A percentile compares a stretch with the other conserved stretches of the same genome.
phyloP scores from a whole-genome alignment of 2,329 filamentous ascomycete genomes.

The Sporothrix mexicana region DNA sequence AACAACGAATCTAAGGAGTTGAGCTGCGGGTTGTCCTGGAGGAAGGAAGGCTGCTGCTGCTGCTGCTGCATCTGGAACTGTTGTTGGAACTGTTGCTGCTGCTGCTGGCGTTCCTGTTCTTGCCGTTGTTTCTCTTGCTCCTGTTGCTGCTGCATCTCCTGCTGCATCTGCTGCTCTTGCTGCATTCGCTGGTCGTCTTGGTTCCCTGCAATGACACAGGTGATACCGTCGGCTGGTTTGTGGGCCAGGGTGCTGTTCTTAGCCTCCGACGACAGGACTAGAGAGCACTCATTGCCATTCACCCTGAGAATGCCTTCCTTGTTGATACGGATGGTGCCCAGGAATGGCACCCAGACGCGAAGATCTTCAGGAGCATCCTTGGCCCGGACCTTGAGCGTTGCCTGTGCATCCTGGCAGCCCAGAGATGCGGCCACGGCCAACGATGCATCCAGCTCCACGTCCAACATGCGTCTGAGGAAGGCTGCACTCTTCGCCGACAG shows the following conservation, averaged over 20 bases:
- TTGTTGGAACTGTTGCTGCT: not conserved
- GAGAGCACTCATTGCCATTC: slow-evolving; percentile 13
- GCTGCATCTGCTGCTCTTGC: not conserved
- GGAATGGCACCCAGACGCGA: slow-evolving; percentile 51
- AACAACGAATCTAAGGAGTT: not conserved
- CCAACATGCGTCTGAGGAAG: slow-evolving; percentile 47
- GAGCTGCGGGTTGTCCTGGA: not conserved
- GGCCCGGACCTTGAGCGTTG: not conserved
- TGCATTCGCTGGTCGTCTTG: not conserved
- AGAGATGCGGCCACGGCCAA: slow-evolving; percentile 4
- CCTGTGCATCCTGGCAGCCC: slow-evolving; percentile 17
- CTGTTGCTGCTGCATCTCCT: not conserved
- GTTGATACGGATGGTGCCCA: slow-evolving; percentile 49
- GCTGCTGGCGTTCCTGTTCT: not conserved
- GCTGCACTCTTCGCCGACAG: slow-evolving; percentile 43
- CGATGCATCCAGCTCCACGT: slow-evolving; percentile 44
- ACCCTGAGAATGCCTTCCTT: slow-evolving; percentile 32
- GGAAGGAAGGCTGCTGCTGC: slow-evolving; percentile 7
- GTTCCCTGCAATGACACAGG: slow-evolving; percentile 1
- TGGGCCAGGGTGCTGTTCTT: not conserved
- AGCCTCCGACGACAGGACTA: not conserved
- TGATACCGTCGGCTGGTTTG: not conserved
- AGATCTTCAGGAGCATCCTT: slow-evolving; percentile 29
- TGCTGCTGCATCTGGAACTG: slow-evolving; percentile 7
- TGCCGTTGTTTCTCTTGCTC: not conserved